Evolutionary conservation across 345 rosid species (phyloP).

Genomic region (Rhizophora apiculata): DNA sequence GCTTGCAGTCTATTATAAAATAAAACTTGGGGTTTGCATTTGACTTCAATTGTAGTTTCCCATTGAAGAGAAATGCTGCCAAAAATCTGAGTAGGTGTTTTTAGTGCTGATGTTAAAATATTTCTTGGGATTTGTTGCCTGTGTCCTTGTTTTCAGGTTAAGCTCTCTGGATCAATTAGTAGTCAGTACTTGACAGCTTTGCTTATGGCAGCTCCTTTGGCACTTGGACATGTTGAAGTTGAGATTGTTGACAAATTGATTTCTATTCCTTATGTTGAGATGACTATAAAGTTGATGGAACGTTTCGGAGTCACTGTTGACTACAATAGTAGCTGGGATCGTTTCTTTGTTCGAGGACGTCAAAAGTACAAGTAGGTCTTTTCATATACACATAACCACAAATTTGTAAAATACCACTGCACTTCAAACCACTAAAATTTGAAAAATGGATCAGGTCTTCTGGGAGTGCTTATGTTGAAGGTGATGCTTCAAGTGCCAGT

Average conservation of each 20-base stretch:
- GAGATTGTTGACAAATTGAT: slow-evolving; percentile 85
- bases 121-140: slow-evolving; percentile 10
- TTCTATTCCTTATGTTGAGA: slow-evolving; percentile 93
- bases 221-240: slow-evolving; percentile 86
- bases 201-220: slow-evolving; percentile 96
- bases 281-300: slow-evolving; percentile 96
- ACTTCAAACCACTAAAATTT: slow-evolving; percentile 4
- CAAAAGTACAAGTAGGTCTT: slow-evolving; percentile 80
- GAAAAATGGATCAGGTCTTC: slow-evolving; percentile 60
- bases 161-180: slow-evolving; percentile 90
- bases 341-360: slow-evolving; percentile 71
- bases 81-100: no score
- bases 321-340: slow-evolving; percentile 83
- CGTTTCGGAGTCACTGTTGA: slow-evolving; percentile 73
- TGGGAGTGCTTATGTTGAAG: slow-evolving; percentile 88
- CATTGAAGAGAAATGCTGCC: no score
- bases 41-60: no score
- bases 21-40: no score
- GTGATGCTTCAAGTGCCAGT: slow-evolving; percentile 99
- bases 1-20: no score
- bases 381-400: neutral
- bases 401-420: slow-evolving; percentile 6
- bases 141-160: slow-evolving; percentile 57
- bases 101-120: no score
- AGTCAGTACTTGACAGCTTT: slow-evolving; percentile 96